phyloP scores from a whole-genome alignment of 805 yeast species.

The Yarrowia divulgata region DNA sequence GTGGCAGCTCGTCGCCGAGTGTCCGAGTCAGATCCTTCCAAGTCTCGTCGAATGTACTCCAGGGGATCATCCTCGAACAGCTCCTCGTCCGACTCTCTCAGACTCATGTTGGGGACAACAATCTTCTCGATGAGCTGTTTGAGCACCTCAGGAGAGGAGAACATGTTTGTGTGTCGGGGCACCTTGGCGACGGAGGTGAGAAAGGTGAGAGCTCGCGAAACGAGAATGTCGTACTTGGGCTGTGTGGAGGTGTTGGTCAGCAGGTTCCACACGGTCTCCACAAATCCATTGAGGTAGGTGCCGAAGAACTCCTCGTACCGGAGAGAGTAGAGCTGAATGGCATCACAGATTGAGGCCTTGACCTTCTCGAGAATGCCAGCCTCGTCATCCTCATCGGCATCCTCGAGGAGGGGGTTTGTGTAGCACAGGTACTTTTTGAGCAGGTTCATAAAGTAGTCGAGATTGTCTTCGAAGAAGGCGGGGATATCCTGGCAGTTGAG shows the following conservation, averaged over 20 bases:
- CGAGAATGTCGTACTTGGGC: slow-evolving; percentile 82
- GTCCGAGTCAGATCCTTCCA: slow-evolving; percentile 94
- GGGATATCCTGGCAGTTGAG: slow-evolving; percentile 98
- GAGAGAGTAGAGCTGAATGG: slow-evolving; percentile 83
- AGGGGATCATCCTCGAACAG: slow-evolving; percentile 96
- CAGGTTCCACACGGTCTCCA: slow-evolving; percentile 81
- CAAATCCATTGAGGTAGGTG: slow-evolving; percentile 76
- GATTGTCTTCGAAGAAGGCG: slow-evolving; percentile 93
- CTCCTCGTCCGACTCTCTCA: slow-evolving; percentile 90
- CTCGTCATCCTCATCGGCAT: slow-evolving; percentile 67
- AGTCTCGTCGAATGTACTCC: slow-evolving; percentile 86
- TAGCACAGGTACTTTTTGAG: slow-evolving; percentile 81
- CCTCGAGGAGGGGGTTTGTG: slow-evolving; percentile 61
- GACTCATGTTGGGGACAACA: slow-evolving; percentile 83
- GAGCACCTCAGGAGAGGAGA: slow-evolving; percentile 67
- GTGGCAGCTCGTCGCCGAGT: slow-evolving; percentile 93
- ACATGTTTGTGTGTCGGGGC: slow-evolving; percentile 67
- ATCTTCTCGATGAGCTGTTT: slow-evolving; percentile 81
- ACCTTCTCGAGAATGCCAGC: slow-evolving; percentile 73
- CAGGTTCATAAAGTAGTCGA: slow-evolving; percentile 76
- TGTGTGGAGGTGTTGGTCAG: slow-evolving; percentile 70
- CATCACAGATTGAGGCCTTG: slow-evolving; percentile 83
- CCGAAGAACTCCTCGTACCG: slow-evolving; percentile 92
- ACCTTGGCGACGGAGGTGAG: slow-evolving; percentile 80
- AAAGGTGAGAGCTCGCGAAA: slow-evolving; percentile 79